phyloP scores from a whole-genome alignment of 2,329 filamentous ascomycete species.

The Epichloe gansuensis region DNA sequence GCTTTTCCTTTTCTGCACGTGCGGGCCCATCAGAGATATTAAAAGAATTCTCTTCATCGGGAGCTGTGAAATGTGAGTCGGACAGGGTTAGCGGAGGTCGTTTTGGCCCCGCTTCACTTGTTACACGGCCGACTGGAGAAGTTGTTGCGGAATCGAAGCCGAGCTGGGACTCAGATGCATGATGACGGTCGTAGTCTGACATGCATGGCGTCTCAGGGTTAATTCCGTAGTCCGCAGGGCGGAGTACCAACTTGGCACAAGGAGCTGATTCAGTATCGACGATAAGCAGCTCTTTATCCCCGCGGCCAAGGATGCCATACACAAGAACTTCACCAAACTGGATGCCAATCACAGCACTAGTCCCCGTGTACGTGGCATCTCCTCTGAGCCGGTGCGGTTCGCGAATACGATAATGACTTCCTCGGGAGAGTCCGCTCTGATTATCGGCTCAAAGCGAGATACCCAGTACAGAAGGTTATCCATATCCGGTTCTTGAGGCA shows the following conservation, averaged over 20 bases:
- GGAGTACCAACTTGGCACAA: constrained; percentile 14
- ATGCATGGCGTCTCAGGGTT: no score
- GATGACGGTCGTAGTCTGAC: no score
- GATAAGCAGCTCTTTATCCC: constrained; percentile 54
- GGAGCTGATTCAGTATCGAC: constrained; percentile 45
- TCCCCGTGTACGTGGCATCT: constrained; percentile 59
- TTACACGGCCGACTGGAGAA: no score
- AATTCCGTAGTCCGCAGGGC: no score
- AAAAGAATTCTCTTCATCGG: no score
- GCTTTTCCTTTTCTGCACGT: no score
- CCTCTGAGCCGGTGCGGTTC: constrained; percentile 58
- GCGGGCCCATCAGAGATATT: no score
- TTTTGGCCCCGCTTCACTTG: no score
- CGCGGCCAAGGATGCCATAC: constrained; percentile 58
- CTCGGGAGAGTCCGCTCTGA: constrained; percentile 35
- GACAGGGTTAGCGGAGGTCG: no score
- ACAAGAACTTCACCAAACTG: constrained; percentile 52
- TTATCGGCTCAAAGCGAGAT: constrained; percentile 53
- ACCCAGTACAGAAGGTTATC: constrained; percentile 69
- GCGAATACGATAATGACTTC: constrained; percentile 59
- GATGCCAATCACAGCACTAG: constrained; percentile 58
- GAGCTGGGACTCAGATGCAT: no score
- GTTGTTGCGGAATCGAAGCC: no score
- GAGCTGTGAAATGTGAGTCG: no score
- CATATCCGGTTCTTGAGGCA: constrained; percentile 51